These are phyloP conservation scores for Neohortaea acidophila DNA, from an alignment of 495 filamentous ascomycete genomes.

Conservation along the genomic window DNA sequence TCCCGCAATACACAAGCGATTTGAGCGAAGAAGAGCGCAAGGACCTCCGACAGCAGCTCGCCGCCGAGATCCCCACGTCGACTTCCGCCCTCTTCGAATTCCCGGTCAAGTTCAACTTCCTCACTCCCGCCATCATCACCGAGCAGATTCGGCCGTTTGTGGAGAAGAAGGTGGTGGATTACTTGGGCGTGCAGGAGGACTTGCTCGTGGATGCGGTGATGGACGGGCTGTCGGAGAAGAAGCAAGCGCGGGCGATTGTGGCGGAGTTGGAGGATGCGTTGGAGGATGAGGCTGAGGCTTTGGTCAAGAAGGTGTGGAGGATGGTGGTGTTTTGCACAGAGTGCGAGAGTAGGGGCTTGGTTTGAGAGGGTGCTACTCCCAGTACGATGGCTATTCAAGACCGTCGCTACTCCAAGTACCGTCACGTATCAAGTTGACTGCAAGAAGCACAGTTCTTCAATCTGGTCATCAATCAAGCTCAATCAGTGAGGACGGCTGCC, in stretches of 20 bases:
- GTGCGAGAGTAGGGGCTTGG: conserved; percentile 67
- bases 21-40: conserved; percentile 24
- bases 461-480: too few relatives aligned
- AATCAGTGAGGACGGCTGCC: too few relatives aligned
- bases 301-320: conserved; percentile 94
- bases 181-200: conserved; percentile 90
- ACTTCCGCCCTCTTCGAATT: conserved; percentile 80
- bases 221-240: conserved; percentile 66
- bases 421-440: too few relatives aligned
- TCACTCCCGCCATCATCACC: conserved; percentile 67
- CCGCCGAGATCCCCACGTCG: conserved; percentile 76
- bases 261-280: conserved; percentile 72
- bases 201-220: conserved; percentile 87
- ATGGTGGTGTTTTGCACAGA: conserved; percentile 99
- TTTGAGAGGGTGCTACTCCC: not conserved
- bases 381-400: not conserved
- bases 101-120: conserved; percentile 85
- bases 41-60: conserved; percentile 55
- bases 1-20: conserved; percentile 1
- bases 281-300: conserved; percentile 84
- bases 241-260: conserved; percentile 62
- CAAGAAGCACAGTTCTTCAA: too few relatives aligned
- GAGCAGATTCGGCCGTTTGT: conserved; percentile 90
- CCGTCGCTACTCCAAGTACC: too few relatives aligned
- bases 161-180: conserved; percentile 95